phyloP scores from a whole-genome alignment of 2,329 filamentous ascomycete species.

The Beauveria brongniartii region DNA sequence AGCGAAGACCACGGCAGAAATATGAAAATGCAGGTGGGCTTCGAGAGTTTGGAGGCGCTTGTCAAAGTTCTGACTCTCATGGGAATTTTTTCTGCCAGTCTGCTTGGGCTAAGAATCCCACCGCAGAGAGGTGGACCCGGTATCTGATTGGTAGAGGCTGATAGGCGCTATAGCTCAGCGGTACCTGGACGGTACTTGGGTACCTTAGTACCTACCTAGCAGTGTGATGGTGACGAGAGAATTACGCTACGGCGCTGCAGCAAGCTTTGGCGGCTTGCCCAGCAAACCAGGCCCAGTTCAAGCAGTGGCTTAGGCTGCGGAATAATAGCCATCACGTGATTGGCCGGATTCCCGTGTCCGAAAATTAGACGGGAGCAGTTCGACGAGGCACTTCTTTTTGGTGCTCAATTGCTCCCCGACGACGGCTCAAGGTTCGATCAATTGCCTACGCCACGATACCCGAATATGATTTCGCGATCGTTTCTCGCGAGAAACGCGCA shows the following conservation, averaged over 20 bases:
- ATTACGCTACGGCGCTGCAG: neutral
- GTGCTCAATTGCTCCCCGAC: slow-evolving; percentile 30
- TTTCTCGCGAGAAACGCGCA: slow-evolving; percentile 50
- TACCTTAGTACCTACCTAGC: too few species aligned
- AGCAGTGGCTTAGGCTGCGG: neutral
- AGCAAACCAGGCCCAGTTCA: neutral
- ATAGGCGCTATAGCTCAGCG: neutral
- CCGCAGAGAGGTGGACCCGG: neutral
- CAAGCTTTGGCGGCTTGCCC: neutral
- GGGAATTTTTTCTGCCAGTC: slow-evolving; percentile 10
- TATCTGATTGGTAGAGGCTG: neutral
- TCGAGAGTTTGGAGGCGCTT: neutral
- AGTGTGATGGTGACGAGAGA: neutral
- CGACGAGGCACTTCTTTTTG: slow-evolving; percentile 34
- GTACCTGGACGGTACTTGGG: neutral
- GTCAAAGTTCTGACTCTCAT: slow-evolving; percentile 6
- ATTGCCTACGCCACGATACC: slow-evolving; percentile 48
- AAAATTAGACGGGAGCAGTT: slow-evolving; percentile 37
- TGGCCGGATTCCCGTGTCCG: slow-evolving; percentile 26
- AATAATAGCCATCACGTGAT: slow-evolving; percentile 29
- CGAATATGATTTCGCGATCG: slow-evolving; percentile 56
- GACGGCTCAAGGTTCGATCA: slow-evolving; percentile 38
- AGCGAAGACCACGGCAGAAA: neutral
- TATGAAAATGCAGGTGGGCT: neutral
- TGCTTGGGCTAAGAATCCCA: slow-evolving; percentile 2